A percentile compares a stretch with the other conserved stretches of the same genome.
Evolutionary conservation across 805 yeast species (phyloP).

Genomic region (Limtongia smithiae): DNA sequence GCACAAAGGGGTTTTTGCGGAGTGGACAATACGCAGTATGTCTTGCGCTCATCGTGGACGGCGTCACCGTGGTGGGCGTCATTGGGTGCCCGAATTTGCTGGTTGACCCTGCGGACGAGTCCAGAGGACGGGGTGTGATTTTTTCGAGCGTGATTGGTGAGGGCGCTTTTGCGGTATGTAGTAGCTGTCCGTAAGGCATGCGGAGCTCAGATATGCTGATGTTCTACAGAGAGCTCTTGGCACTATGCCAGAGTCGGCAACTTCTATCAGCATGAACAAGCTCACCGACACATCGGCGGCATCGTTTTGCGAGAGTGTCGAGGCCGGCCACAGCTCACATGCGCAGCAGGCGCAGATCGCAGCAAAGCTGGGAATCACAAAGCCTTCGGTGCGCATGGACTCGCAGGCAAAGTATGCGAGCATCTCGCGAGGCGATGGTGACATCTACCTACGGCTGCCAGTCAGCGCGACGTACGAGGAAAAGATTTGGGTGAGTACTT

Average conservation of each 20-base stretch:
- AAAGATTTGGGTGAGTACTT: constrained; percentile 66
- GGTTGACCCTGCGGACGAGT: constrained; percentile 40
- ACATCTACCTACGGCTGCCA: constrained; percentile 86
- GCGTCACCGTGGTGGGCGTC: constrained; percentile 81
- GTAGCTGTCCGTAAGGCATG: neutral
- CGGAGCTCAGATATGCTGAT: neutral
- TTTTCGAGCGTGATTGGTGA: constrained; percentile 64
- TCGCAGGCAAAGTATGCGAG: constrained; percentile 96
- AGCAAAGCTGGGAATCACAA: constrained; percentile 53
- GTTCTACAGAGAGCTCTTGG: constrained; percentile 16
- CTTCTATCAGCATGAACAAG: constrained; percentile 52
- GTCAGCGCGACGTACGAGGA: constrained; percentile 72
- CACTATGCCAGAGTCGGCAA: constrained; percentile 33
- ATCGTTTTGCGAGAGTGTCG: constrained; percentile 88
- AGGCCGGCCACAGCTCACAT: constrained; percentile 90
- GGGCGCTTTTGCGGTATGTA: constrained; percentile 58
- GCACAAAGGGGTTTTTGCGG: constrained; percentile 92
- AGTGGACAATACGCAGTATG: constrained; percentile 98
- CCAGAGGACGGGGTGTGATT: constrained; percentile 60
- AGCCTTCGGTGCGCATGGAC: constrained; percentile 69
- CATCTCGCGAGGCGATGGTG: constrained; percentile 86
- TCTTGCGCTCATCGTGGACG: constrained; percentile 81
- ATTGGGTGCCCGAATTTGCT: constrained; percentile 95
- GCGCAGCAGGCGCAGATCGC: constrained; percentile 79
- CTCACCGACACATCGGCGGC: constrained; percentile 45